Evolutionary conservation across 768 basidiomycete genomes (phyloP), one percentile per base, ranked within the genome.

Genomic region (Psilocybe cyanescens): DNA sequence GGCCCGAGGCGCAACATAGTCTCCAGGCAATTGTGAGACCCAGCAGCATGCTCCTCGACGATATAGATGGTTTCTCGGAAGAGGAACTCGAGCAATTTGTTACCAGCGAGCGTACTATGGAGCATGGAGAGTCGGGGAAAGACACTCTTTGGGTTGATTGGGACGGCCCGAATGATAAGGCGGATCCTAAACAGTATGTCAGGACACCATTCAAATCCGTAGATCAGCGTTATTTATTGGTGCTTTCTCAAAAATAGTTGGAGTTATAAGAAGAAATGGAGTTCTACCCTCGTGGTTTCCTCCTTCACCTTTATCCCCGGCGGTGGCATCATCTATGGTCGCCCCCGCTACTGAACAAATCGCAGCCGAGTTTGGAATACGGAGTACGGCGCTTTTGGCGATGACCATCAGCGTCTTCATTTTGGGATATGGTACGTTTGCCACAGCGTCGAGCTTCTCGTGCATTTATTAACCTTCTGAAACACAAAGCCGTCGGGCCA

Each of bases 281-380:
- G 77, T 0, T 84, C 84, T 0, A 89, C 87, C 0, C 63, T 80
- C 16, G 79, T 89, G 29, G 83, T 90, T 0, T 89, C 89, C 0
- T 76, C 79, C 0, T 91, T 88, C 68, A 87, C 89, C 0, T 88
- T 90, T 68, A 88, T 79, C 78, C 6, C 87, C 90, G 0, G 19
- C 1, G 19, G 78, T 92, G 0, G 85, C 90, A 0, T 93, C 91
- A 3, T 84, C 89, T 2, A 91, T 91, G 86, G 76, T 91, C 1
- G 87, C 91, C 0, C 90, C 90, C 0, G 90, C 90, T 0, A 75
- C 79, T 0, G 60, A 65, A 3, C 79, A 85, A 55, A 66, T 93
- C 0, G 86, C 78, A 11, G 57, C 68, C 2, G 72, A 84, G 24
- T 87, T 92, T 63, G 78, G 83, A 1, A 80, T 91, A 28, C 84